Percentiles rank a stretch among this genome's conserved stretches.
These are phyloP conservation scores for Penicillium sp. DNA, from an alignment of 2,329 filamentous ascomycete genomes.

Conservation along the genomic window DNA sequence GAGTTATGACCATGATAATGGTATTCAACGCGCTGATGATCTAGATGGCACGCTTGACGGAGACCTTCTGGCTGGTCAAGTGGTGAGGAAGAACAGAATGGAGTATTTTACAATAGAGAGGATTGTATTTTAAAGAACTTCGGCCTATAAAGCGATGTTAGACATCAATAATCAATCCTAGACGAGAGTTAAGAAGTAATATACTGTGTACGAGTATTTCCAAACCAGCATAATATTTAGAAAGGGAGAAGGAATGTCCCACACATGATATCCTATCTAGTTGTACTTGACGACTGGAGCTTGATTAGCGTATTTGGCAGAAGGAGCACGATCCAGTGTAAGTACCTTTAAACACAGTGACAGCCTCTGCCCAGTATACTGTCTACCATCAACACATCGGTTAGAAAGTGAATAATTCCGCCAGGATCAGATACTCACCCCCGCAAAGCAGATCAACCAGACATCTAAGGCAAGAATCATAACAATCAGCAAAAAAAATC, in stretches of 20 bases:
- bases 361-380: constrained; percentile 26
- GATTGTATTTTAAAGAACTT: constrained; percentile 37
- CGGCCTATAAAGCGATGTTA: not conserved
- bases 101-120: constrained; percentile 37
- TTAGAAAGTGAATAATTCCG: not conserved
- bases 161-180: no score
- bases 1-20: constrained; percentile 27
- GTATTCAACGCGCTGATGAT: constrained; percentile 26
- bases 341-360: constrained; percentile 23
- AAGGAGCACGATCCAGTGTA: not conserved
- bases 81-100: constrained; percentile 36
- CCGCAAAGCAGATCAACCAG: constrained; percentile 20
- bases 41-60: constrained; percentile 28
- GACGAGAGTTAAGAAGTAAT: no score
- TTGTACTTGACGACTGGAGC: constrained; percentile 11
- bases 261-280: constrained; percentile 10
- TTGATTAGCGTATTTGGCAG: not conserved
- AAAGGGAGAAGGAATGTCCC: constrained; percentile 17
- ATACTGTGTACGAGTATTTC: constrained; percentile 24
- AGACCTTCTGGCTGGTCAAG: constrained; percentile 32
- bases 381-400: constrained; percentile 2
- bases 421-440: not conserved
- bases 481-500: not conserved
- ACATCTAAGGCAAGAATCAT: not conserved
- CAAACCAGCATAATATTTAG: not conserved